These are phyloP conservation scores for Blastobotrys aristatus DNA, from an alignment of 1,139 yeast genomes.

Conservation along the genomic window DNA sequence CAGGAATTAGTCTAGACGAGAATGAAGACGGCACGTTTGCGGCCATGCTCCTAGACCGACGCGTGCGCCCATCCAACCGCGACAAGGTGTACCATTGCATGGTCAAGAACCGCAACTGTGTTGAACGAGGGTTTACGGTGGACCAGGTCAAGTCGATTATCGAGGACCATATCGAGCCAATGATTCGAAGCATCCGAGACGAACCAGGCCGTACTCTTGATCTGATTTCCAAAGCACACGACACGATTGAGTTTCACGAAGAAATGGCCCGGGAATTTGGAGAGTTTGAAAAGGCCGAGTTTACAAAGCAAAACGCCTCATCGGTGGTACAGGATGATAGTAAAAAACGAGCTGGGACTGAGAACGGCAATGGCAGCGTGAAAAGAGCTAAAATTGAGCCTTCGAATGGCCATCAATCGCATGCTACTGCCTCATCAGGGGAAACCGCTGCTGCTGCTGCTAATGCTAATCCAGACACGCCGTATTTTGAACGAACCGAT, in stretches of 20 bases:
- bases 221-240: background rate
- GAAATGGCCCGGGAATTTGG: slow-evolving; percentile 6
- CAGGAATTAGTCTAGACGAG: background rate
- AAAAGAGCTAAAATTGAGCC: background rate
- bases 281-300: background rate
- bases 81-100: slow-evolving; percentile 6
- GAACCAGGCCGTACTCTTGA: background rate
- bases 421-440: too few species aligned
- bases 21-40: slow-evolving; percentile 5
- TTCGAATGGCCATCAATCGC: background rate
- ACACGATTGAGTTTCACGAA: background rate
- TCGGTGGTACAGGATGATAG: background rate
- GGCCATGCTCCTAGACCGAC: slow-evolving; percentile 7
- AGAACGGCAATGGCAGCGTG: background rate
- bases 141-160: slow-evolving; percentile 1
- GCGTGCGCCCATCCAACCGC: slow-evolving; percentile 3
- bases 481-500: background rate
- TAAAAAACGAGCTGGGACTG: background rate
- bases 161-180: slow-evolving; percentile 5
- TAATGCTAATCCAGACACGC: background rate
- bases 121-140: background rate
- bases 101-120: background rate
- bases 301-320: background rate
- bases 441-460: background rate
- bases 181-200: background rate